Conservation (phyloP, 1,284 basidiomycete species). For the Anthracocystis walkeri region DNA sequence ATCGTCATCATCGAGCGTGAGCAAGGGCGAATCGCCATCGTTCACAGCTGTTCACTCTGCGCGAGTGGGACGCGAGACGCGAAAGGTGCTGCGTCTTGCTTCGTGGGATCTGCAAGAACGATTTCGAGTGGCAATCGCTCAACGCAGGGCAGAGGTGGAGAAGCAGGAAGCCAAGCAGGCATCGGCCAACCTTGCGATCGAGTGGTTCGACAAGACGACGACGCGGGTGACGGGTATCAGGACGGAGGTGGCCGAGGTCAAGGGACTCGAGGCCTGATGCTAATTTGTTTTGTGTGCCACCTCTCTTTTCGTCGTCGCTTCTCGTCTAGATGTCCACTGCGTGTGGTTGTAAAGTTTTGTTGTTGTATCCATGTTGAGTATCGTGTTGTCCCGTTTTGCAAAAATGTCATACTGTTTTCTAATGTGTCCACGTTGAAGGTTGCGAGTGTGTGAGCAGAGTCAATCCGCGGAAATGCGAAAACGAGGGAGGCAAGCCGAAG, state of each 20-base stretch:
- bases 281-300: neutral
- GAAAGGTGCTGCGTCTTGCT: conserved; percentile 93
- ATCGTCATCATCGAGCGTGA: conserved; percentile 2
- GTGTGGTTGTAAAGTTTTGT: neutral
- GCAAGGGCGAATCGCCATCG: conserved; percentile 25
- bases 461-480: conserved; percentile 2
- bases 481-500: no score
- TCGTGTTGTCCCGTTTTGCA: conserved; percentile 1
- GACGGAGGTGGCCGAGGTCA: conserved; percentile 33
- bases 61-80: conserved; percentile 84
- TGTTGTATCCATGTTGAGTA: neutral
- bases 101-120: conserved; percentile 89
- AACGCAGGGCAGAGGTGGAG: conserved; percentile 74
- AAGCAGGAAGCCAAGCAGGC: conserved; percentile 61
- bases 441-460: neutral
- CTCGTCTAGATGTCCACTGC: neutral
- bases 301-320: neutral
- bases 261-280: conserved; percentile 33
- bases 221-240: conserved; percentile 27
- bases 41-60: conserved; percentile 80
- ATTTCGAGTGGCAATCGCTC: conserved; percentile 83
- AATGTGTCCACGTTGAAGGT: no score
- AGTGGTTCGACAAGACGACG: conserved; percentile 57
- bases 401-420: conserved; percentile 1
- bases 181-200: conserved; percentile 52